Evolutionary conservation across 768 basidiomycete species (phyloP).

Genomic region (Dentipellis sp.): DNA sequence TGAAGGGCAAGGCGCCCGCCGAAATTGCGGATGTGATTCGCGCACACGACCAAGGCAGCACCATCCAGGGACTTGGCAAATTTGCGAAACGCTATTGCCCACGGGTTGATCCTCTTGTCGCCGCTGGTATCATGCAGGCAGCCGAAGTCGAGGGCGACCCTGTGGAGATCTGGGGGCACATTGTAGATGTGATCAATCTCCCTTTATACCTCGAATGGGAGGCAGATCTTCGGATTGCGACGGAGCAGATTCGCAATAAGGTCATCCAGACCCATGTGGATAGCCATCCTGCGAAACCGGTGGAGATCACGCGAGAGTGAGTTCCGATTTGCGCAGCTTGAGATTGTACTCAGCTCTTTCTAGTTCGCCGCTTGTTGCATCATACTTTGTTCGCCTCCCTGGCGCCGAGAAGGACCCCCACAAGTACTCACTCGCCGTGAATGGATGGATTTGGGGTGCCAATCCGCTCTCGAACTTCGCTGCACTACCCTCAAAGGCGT

Average conservation of each 20-base stretch:
- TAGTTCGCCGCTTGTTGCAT: conserved; percentile 80
- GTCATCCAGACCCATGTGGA: conserved; percentile 78
- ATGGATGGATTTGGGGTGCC: conserved; percentile 98
- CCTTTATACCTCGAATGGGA: conserved; percentile 83
- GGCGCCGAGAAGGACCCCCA: conserved; percentile 35
- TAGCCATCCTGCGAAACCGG: conserved; percentile 72
- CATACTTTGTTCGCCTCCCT: conserved; percentile 83
- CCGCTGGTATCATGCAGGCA: conserved; percentile 69
- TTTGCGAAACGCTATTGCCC: conserved; percentile 63
- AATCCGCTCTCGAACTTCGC: conserved; percentile 95
- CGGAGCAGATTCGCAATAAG: conserved; percentile 68
- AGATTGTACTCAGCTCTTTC: not conserved
- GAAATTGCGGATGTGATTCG: conserved; percentile 63
- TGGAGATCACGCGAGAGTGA: conserved; percentile 67
- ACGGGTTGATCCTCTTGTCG: conserved; percentile 47
- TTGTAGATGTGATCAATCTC: conserved; percentile 85
- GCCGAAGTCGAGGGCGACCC: conserved; percentile 39
- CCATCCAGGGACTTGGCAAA: conserved; percentile 47
- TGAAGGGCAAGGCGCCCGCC: conserved; percentile 48
- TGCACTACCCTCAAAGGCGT: conserved; percentile 83
- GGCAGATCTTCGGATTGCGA: conserved; percentile 65
- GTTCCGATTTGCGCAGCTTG: conserved; percentile 20
- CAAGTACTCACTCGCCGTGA: conserved; percentile 84
- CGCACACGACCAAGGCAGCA: conserved; percentile 28
- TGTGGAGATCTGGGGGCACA: conserved; percentile 60